Evolutionary conservation across 2,329 filamentous ascomycete genomes (phyloP).

Genomic region (Diaporthe amygdali): DNA sequence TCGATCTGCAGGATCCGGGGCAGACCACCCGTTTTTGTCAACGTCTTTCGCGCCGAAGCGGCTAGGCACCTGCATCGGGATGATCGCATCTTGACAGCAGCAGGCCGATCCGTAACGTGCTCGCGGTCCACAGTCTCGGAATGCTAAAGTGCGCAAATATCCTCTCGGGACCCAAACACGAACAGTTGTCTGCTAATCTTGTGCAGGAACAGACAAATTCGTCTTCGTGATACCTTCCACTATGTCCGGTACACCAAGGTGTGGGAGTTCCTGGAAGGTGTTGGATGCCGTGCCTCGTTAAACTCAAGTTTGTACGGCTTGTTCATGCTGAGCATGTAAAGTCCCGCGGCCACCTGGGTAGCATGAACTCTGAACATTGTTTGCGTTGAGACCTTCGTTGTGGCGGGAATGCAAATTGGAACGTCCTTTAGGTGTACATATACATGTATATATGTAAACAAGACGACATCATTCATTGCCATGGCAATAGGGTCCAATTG

Average conservation of each 20-base stretch:
- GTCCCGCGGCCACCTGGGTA: too few relatives aligned
- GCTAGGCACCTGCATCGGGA: background rate
- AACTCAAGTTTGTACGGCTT: too few relatives aligned
- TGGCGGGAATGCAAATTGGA: too few relatives aligned
- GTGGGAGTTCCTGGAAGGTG: too few relatives aligned
- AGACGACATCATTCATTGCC: background rate
- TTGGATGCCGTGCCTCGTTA: too few relatives aligned
- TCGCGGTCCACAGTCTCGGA: background rate
- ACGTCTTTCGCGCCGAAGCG: background rate
- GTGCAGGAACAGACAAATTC: background rate
- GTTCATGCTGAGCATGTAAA: background rate
- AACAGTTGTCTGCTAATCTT: background rate
- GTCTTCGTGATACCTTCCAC: background rate
- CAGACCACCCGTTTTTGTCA: background rate
- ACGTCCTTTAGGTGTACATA: too few relatives aligned
- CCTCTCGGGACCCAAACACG: background rate
- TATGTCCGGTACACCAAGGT: too few relatives aligned
- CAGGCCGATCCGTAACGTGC: background rate
- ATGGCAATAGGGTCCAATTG: too few relatives aligned
- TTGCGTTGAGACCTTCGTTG: too few relatives aligned
- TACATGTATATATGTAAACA: background rate
- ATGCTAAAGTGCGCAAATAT: background rate
- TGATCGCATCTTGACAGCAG: background rate
- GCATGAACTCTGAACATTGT: too few relatives aligned
- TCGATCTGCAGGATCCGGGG: background rate